phyloP scores from a whole-genome alignment of 768 basidiomycete species.

The Boletus vermiculosoides region DNA sequence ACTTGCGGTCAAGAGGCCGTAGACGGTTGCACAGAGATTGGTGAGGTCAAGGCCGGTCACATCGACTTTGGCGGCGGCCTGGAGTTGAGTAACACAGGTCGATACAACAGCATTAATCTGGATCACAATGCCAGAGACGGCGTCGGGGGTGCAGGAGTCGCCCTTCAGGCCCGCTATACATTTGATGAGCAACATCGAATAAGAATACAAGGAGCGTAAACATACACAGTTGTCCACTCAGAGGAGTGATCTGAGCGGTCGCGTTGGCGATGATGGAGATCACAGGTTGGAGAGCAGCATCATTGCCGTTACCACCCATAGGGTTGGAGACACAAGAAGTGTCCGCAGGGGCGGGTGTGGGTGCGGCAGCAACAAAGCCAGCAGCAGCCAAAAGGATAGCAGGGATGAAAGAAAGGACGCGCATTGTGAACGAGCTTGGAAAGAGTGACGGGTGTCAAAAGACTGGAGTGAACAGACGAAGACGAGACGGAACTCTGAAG shows the following conservation, averaged over 20 bases:
- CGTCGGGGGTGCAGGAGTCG: conserved; percentile 5
- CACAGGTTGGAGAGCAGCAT: conserved; percentile 10
- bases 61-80: conserved; percentile 6
- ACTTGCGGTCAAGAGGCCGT: conserved; percentile 4
- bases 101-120: conserved; percentile 11
- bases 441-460: conserved; percentile 13
- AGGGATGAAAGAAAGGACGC: conserved; percentile 17
- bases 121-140: conserved; percentile 9
- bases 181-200: neutral
- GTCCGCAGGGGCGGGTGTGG: neutral
- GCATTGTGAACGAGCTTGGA: conserved; percentile 11
- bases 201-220: neutral
- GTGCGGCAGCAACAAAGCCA: conserved; percentile 10
- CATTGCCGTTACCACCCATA: conserved; percentile 3
- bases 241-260: conserved; percentile 3
- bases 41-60: conserved; percentile 10
- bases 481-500: conserved; percentile 4
- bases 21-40: conserved; percentile 5
- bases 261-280: conserved; percentile 15
- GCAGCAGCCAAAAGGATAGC: conserved; percentile 8
- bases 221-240: conserved; percentile 9
- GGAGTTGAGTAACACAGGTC: conserved; percentile 6
- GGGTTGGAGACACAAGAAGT: conserved; percentile 8
- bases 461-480: neutral
- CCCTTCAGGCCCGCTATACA: conserved; percentile 1